Evolutionary conservation across 495 filamentous ascomycete genomes (phyloP), one percentile per base, ranked within the genome.

Genomic region (Choiromyces venosus): DNA sequence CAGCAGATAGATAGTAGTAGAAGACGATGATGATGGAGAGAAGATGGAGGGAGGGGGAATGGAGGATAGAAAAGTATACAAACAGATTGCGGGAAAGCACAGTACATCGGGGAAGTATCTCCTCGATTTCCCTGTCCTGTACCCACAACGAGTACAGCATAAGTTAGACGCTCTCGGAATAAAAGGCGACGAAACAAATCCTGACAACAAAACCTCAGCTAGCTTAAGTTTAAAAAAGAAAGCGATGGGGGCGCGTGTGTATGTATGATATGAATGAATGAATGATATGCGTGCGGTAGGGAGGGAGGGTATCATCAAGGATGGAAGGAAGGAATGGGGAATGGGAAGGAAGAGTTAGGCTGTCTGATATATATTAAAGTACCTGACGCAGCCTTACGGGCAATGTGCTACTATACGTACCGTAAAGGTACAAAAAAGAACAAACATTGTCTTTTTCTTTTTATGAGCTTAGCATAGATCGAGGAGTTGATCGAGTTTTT

Each of bases 61-160:
- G 52, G 25, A 61, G 9, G 9, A n/a, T 25, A 61, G 25, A 29
- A 61, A 29, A 14, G 0, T 61, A 16, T 61, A 61, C 52, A 61
- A 61, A 61, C 52, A 61, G 10, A 61, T 61, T 61, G 52, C 52
- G 52, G 52, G 52, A 61, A 29, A 61, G 52, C 52, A 29, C 52
- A 61, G 52, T 61, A 61, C 29, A 61, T 21, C 52, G 4, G 52
- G 52, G 52, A 61, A 61, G 52, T 61, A 61, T 14, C 52, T 4
- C 52, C 29, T 61, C 52, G 52, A 61, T 61, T 61, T 61, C 12
- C n/a, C 46, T 25, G 8, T 52, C 46, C 46, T n/a, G n/a, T 52
- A 52, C 21, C 21, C 46, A 56, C 21, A 29, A 56, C n/a, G 46
- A 56, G n/a, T 4, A 56, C 46, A 29, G 46, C 46, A 56, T 29